phyloP scores from a whole-genome alignment of 2,329 filamentous ascomycete species.

The Pseudogymnoascus sp. region DNA sequence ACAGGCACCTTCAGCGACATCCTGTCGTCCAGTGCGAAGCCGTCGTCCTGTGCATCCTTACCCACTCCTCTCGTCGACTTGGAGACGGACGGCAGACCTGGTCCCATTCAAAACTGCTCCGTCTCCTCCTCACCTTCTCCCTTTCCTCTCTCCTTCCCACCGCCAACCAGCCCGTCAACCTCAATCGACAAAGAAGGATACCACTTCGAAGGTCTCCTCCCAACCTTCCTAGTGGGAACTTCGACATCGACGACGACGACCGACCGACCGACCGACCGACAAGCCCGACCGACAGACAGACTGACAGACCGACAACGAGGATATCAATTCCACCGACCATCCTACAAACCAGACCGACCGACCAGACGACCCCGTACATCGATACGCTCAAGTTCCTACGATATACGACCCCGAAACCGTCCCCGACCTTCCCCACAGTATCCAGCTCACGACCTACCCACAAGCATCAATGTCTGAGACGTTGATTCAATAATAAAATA shows the following conservation, averaged over 20 bases:
- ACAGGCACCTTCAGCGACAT: background rate
- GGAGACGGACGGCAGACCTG: background rate
- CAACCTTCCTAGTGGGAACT: constrained; percentile 8
- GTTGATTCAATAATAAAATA: constrained; percentile 7
- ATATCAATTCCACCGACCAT: background rate
- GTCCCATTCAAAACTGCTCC: constrained; percentile 5
- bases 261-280: background rate
- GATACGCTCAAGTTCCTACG: background rate
- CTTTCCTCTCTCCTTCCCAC: background rate
- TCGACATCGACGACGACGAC: background rate
- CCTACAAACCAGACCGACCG: background rate
- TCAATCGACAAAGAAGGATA: constrained; percentile 2
- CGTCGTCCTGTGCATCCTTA: background rate
- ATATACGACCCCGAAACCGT: constrained; percentile 6
- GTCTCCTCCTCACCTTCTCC: background rate
- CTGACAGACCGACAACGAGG: background rate
- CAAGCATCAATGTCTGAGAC: constrained; percentile 7
- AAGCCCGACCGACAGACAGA: background rate
- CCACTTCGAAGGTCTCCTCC: constrained; percentile 6
- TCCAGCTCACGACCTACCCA: background rate
- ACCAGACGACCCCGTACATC: background rate
- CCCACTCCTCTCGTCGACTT: constrained; percentile 7
- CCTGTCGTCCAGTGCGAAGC: constrained; percentile 3
- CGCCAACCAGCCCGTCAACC: background rate
- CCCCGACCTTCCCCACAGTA: background rate